phyloP scores from a whole-genome alignment of 345 rosid species.

The Xanthoceras sorbifolium region DNA sequence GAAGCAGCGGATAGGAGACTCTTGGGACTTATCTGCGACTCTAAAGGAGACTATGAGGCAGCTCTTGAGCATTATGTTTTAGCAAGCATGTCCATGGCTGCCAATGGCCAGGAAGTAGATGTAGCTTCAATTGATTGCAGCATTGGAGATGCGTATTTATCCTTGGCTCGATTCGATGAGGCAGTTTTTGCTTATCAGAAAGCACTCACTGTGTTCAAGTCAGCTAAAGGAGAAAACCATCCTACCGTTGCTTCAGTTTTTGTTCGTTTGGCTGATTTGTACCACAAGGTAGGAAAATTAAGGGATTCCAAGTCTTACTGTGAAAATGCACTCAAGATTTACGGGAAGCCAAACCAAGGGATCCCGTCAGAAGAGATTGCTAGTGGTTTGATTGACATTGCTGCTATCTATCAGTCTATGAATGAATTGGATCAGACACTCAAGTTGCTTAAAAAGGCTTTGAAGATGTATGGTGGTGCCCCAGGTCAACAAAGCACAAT shows the following conservation, averaged over 20 bases:
- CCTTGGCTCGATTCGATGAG: constrained; percentile 85
- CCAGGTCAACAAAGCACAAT: constrained; percentile 76
- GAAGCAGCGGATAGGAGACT: constrained; percentile 91
- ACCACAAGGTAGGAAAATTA: constrained; percentile 74
- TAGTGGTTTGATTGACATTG: constrained; percentile 71
- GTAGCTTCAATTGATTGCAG: constrained; percentile 83
- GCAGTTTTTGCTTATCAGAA: constrained; percentile 87
- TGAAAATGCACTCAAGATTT: constrained; percentile 77
- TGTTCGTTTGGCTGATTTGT: constrained; percentile 84
- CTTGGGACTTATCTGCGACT: constrained; percentile 85
- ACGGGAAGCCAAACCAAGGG: constrained; percentile 54
- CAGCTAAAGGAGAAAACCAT: constrained; percentile 77
- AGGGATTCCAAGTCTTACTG: constrained; percentile 84
- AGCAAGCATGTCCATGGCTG: constrained; percentile 87
- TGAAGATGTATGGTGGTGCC: constrained; percentile 53
- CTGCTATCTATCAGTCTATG: constrained; percentile 86
- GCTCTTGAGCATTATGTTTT: constrained; percentile 90
- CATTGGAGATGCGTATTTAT: constrained; percentile 87
- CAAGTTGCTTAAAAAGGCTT: constrained; percentile 67
- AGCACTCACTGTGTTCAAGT: constrained; percentile 73
- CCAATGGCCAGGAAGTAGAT: constrained; percentile 60
- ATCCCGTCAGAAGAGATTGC: constrained; percentile 77
- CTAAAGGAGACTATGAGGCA: constrained; percentile 69
- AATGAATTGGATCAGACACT: constrained; percentile 66
- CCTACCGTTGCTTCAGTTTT: constrained; percentile 82